Conservation (phyloP, 441 rosid species). For the Pelargonium fulgidum region DNA sequence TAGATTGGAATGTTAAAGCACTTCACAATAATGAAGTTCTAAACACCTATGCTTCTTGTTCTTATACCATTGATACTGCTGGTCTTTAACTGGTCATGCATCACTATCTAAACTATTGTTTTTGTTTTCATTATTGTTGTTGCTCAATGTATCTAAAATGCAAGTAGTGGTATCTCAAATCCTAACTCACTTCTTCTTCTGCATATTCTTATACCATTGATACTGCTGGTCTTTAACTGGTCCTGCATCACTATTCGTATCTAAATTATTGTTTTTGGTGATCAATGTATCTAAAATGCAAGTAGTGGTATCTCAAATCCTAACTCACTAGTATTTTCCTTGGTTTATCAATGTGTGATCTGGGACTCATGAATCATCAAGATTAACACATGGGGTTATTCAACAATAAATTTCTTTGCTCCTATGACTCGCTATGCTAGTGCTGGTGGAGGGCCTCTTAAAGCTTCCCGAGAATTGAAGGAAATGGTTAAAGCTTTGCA, state of each 20-base stretch:
- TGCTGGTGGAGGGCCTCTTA: conserved; percentile 72
- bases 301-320: neutral
- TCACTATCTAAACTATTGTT: neutral
- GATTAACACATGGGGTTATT: conserved; percentile 99
- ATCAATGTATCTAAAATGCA: neutral
- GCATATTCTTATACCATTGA: neutral
- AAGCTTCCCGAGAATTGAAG: conserved; percentile 79
- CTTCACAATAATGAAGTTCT: neutral
- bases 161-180: neutral
- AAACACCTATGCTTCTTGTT: neutral
- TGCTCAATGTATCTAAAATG: neutral
- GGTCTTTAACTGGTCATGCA: neutral
- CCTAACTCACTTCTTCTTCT: neutral
- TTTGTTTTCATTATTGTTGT: neutral
- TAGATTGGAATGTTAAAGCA: neutral
- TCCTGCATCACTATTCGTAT: neutral
- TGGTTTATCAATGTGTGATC: conserved; percentile 1
- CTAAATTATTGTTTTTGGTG: neutral
- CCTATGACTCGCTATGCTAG: conserved; percentile 96
- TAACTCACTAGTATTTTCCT: neutral
- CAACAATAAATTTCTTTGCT: conserved; percentile 93
- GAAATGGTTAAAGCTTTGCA: conserved; percentile 96
- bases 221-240: neutral
- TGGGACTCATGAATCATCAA: conserved; percentile 24
- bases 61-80: neutral